Base-by-base conservation (phyloP, 208 protist species). In the Leishmania lainsoni region DNA sequence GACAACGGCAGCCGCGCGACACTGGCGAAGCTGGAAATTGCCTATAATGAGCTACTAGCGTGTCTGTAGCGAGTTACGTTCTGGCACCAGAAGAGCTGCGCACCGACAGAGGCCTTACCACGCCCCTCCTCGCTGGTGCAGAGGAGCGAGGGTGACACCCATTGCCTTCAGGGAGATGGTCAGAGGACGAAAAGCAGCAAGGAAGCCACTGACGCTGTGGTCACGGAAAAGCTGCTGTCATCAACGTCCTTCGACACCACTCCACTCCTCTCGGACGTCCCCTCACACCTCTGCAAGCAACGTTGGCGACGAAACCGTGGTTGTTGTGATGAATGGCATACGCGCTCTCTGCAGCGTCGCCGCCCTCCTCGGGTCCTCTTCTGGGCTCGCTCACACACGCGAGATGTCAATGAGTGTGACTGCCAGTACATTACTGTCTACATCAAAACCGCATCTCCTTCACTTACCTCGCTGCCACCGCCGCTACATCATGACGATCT, bases 41-140 rank as follows among this genome's bases (percentile, higher is more conserved):
- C 54, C 8, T 79, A 63, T 5, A 63, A 58, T 49, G 76, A 51
- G 48, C 59, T 79, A 26, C 39, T 52, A 51, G 29, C 61, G 26
- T 71, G 58, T 71, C 26, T 79, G 48, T 49, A 52, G 22, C 59
- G 76, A 39, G 17, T 79, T n/a, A 10, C 29, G 14, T 76, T 26
- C 48, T 45, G 48, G 72, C 72, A 66, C 52, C 35, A 49, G 3
- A 65, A 52, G 52, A n/a, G 16, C 6, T 9, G 8, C 56, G 58
- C 39, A 45, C 8, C 56, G 52, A 8, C 49, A 17, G 52, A 61
- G 39, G 16, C 56, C 74, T 58, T 29, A 49, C 20, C 32, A 45
- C 72, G 39, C 5, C 17, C 51, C 29, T 45, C 45, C 29, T 9
- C 45, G 32, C 51, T 61, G 51, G 52, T 45, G 39, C 69, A 73